Percentiles rank a stretch among this genome's conserved stretches.
These are phyloP conservation scores for Leccinum angustisporum DNA, from an alignment of 1,284 basidiomycete genomes.

Conservation along the genomic window DNA sequence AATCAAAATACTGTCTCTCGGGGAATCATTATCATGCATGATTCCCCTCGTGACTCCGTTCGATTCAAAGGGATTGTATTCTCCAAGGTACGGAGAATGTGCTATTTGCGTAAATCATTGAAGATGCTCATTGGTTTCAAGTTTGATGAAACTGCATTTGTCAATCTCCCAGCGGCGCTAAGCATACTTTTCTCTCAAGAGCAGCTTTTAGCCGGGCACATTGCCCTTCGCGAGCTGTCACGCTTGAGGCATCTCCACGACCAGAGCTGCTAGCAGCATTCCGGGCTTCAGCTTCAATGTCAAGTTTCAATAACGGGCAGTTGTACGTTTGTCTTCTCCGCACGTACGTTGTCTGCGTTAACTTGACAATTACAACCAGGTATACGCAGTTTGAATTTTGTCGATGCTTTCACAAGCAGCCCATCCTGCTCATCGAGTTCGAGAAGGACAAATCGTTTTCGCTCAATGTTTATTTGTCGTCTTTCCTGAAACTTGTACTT, in stretches of 20 bases:
- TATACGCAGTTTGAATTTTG: conserved; percentile 93
- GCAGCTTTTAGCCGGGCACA: background rate
- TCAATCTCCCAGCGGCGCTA: background rate
- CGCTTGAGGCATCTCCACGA: no score
- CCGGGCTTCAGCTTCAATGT: conserved; percentile 71
- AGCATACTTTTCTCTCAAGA: background rate
- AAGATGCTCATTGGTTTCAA: no score
- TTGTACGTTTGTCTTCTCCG: conserved; percentile 55
- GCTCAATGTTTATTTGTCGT: conserved; percentile 61
- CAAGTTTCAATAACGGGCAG: conserved; percentile 91
- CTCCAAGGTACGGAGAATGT: background rate
- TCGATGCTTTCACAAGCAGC: conserved; percentile 91
- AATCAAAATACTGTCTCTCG: no score
- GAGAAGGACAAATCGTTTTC: conserved; percentile 97
- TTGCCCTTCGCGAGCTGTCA: background rate
- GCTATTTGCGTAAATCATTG: no score
- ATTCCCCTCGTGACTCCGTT: background rate
- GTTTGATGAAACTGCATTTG: background rate
- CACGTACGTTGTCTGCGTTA: background rate
- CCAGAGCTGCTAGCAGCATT: conserved; percentile 36
- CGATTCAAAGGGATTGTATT: background rate
- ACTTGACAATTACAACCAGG: conserved; percentile 41
- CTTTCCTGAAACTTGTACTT: background rate
- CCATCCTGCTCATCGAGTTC: conserved; percentile 94
- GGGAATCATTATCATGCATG: no score